A percentile compares a stretch with the other conserved stretches of the same genome.
phyloP scores from a whole-genome alignment of 225 moss, liverwort and hornwort species.

The Polytrichum commune region DNA sequence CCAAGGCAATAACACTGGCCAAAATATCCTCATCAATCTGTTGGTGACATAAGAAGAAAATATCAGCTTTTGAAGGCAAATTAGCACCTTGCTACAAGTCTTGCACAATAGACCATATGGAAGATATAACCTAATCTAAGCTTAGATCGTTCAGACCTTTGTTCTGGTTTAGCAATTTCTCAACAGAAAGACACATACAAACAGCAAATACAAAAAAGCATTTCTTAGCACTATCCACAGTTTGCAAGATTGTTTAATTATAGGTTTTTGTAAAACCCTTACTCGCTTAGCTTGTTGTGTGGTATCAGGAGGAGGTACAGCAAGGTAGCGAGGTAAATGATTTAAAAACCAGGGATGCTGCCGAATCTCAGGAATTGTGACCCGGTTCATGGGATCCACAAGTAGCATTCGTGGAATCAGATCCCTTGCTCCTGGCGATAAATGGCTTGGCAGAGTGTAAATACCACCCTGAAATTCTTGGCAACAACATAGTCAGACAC shows the following conservation, averaged over 20 bases:
- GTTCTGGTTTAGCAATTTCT: not conserved
- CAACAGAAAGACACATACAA: no score
- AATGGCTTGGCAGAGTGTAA: conserved; percentile 62
- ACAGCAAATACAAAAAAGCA: no score
- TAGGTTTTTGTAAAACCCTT: conserved; percentile 3
- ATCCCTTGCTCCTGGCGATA: conserved; percentile 62
- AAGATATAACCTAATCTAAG: no score
- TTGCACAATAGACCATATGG: no score
- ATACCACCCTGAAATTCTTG: conserved; percentile 38
- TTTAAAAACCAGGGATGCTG: conserved; percentile 51
- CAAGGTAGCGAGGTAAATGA: conserved; percentile 59
- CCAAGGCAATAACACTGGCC: conserved; percentile 34
- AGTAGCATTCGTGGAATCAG: conserved; percentile 60
- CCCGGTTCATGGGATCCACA: conserved; percentile 63
- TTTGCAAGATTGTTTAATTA: not conserved
- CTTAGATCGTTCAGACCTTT: not conserved
- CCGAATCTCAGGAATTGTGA: conserved; percentile 68
- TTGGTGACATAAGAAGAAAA: not conserved
- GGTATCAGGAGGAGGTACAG: conserved; percentile 63
- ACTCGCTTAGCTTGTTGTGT: conserved; percentile 62
- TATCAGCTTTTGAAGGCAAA: not conserved
- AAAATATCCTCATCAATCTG: conserved; percentile 61
- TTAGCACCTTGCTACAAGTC: not conserved
- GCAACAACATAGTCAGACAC: not conserved
- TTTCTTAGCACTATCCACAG: no score